Percentiles rank a stretch among this genome's conserved stretches.
phyloP scores from a whole-genome alignment of 306 rosid genomes.

The Erythrophleum fordii region DNA sequence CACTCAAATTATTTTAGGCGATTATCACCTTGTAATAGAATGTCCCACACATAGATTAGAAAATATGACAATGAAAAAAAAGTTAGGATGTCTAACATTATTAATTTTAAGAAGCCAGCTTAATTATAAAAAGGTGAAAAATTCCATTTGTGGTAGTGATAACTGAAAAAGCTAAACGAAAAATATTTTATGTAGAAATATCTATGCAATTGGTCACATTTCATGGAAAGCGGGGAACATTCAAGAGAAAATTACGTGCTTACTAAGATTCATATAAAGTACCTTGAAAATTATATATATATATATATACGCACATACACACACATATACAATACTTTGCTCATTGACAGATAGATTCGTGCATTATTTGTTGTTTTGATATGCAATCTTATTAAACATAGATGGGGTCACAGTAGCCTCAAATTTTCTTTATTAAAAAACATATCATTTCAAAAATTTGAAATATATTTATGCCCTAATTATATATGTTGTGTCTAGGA shows the following conservation, averaged over 20 bases:
- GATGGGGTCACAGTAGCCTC: not conserved
- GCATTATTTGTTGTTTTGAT: not conserved
- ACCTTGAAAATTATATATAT: not conserved
- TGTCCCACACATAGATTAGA: not conserved
- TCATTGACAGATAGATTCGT: not conserved
- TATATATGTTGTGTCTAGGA: not conserved
- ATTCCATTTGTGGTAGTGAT: too few relatives aligned
- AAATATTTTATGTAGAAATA: not conserved
- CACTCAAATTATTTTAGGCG: not conserved
- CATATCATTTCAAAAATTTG: not conserved
- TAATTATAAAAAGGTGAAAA: not conserved
- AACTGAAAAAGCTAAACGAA: not conserved
- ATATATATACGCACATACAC: too few relatives aligned
- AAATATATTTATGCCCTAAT: not conserved
- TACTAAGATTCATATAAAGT: not conserved
- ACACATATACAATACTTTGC: not conserved
- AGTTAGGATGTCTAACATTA: not conserved
- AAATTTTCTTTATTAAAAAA: not conserved
- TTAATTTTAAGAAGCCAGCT: not conserved
- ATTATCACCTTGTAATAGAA: not conserved
- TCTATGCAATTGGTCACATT: not conserved
- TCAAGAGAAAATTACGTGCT: not conserved
- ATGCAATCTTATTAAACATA: not conserved
- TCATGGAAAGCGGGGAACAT: not conserved
- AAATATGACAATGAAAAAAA: not conserved